phyloP scores from a whole-genome alignment of 768 basidiomycete species.

The Boletus sp. region DNA sequence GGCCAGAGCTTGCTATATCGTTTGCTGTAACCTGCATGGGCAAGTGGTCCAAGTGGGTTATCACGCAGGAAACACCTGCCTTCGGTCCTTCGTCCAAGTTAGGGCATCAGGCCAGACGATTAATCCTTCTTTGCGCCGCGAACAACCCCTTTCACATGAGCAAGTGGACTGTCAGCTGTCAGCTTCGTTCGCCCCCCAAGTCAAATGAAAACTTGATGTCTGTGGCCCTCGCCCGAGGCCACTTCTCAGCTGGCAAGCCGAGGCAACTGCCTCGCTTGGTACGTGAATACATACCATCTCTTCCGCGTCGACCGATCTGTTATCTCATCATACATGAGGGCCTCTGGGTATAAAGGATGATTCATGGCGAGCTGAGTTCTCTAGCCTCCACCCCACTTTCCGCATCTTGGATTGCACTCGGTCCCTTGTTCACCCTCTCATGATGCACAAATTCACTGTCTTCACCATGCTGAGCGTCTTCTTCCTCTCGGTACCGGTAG shows the following conservation, averaged over 20 bases:
- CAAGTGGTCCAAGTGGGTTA: background rate
- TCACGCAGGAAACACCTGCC: background rate
- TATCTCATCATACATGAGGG: conserved; percentile 9
- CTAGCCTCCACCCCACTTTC: background rate
- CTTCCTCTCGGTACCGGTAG: conserved; percentile 39
- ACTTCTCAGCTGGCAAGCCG: background rate
- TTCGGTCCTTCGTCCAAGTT: background rate
- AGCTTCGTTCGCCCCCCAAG: background rate
- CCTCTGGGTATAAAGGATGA: conserved; percentile 20
- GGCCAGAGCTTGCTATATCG: background rate
- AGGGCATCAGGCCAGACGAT: background rate
- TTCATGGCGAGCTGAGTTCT: background rate
- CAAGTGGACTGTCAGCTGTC: background rate
- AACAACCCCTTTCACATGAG: background rate
- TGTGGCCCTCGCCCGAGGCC: conserved; percentile 4
- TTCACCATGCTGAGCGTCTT: conserved; percentile 40
- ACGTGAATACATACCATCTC: conserved; percentile 4
- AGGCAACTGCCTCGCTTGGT: background rate
- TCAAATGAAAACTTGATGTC: conserved; percentile 1
- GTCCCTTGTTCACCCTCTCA: background rate
- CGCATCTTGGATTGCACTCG: background rate
- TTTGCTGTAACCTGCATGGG: background rate
- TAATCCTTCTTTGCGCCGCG: background rate
- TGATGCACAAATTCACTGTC: conserved; percentile 20
- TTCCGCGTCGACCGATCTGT: conserved; percentile 7